Base-by-base conservation (phyloP, 768 basidiomycete species). In the Boletus edulis region DNA sequence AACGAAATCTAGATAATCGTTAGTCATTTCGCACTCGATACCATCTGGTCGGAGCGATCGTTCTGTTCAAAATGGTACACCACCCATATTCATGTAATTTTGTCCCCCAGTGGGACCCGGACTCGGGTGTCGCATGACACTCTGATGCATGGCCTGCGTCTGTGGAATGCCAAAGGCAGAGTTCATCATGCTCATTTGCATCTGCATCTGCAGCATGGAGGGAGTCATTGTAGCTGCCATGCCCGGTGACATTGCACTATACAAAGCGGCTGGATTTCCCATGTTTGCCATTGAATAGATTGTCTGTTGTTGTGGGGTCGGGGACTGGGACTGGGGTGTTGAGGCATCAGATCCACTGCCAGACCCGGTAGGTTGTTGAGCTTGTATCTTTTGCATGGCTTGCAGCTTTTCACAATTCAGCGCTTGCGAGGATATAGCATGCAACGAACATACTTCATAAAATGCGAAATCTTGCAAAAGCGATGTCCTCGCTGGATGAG, bases 391-490 rank as follows among this genome's bases (percentile, higher is more conserved):
- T 70, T 94, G 91, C 76, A 91, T 84, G 14, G 91, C 81, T 75
- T 93, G 91, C n/a, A 93, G 74, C 89, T 93, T 50, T 52, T 61
- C 22, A 39, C n/a, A 7, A 40, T 24, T 67, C 38, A 62, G 58
- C 24, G 3, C 46, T 14, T 46, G 48, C 48, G 24, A 42, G 31
- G 22, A 24, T 3, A 31, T 15, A 24, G 31, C 31, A 42, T 37
- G 31, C 18, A 13, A 58, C 11, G 15, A 29, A 63, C 78, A 31
- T 61, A 93, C 91, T 79, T 94, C 91, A 62, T 94, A 94, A 71
- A 89, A 94, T 14, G 89, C 91, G 65, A 92, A 93, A 71, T 97
- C 95, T 68, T 98, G 94, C 34, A 98, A 76, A 35, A 98, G 77
- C 9, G 94, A 94, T 3, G 97, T 98, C 64, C 93, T 84, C 5